Conservation (phyloP, 352 stramenopile genomes). For the Phytopythium litorale region DNA sequence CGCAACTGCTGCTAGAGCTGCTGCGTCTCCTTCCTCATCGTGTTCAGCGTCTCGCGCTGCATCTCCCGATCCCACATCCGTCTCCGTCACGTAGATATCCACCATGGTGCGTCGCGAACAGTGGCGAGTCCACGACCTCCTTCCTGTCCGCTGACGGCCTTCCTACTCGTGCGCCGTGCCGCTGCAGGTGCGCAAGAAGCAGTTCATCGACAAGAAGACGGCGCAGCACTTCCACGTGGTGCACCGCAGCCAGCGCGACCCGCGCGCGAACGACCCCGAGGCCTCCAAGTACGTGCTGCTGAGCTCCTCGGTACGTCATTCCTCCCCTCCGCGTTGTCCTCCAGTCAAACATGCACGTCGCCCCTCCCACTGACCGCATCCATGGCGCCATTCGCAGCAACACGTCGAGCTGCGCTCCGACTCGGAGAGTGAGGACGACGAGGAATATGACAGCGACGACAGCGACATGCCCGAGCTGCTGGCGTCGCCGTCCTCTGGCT, state of each 20-base stretch:
- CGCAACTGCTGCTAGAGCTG: too few relatives aligned
- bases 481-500: conserved; percentile 9
- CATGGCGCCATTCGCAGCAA: conserved; percentile 7
- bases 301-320: conserved; percentile 37
- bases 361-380: background rate
- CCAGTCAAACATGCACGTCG: background rate
- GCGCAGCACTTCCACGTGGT: conserved; percentile 87
- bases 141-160: too few relatives aligned
- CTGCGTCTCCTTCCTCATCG: too few relatives aligned
- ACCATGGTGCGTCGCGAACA: too few relatives aligned
- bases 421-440: conserved; percentile 31
- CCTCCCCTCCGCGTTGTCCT: background rate
- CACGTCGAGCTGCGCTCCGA: conserved; percentile 61
- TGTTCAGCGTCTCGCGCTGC: too few relatives aligned
- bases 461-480: conserved; percentile 58
- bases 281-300: conserved; percentile 85
- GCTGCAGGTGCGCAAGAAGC: conserved; percentile 60
- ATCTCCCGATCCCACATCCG: too few relatives aligned
- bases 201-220: conserved; percentile 86
- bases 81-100: too few relatives aligned
- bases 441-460: conserved; percentile 31
- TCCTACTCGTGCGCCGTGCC: background rate
- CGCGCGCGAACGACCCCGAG: conserved; percentile 71
- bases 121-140: too few relatives aligned
- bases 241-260: conserved; percentile 81